These are phyloP conservation scores for Hamigera avellanea DNA, from an alignment of 495 filamentous ascomycete genomes.

Conservation along the genomic window DNA sequence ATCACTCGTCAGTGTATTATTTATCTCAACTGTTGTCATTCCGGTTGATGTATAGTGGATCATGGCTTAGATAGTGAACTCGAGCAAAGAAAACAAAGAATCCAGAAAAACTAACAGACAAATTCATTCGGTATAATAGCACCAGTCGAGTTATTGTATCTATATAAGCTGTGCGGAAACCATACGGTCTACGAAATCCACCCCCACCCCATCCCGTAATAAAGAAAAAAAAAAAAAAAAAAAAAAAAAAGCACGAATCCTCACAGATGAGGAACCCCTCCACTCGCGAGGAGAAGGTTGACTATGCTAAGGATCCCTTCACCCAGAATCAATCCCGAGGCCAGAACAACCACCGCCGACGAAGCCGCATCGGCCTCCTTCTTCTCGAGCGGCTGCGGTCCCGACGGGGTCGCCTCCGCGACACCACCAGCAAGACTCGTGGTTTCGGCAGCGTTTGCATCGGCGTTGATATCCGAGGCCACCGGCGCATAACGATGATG, in stretches of 20 bases:
- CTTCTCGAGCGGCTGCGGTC: background rate
- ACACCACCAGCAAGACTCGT: background rate
- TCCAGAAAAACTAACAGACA: no score
- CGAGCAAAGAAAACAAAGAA: no score
- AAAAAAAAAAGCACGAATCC: slow-evolving; percentile 1
- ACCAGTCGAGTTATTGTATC: no score
- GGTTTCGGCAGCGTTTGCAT: slow-evolving; percentile 5
- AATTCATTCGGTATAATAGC: no score
- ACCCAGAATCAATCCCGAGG: slow-evolving; percentile 77
- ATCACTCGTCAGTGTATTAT: no score
- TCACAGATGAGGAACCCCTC: slow-evolving; percentile 64
- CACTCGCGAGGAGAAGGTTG: slow-evolving; percentile 74
- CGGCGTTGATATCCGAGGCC: slow-evolving; percentile 39
- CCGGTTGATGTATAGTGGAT: slow-evolving; percentile 1
- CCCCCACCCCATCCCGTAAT: no score
- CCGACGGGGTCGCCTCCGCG: slow-evolving; percentile 12
- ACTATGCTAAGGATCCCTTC: slow-evolving; percentile 92
- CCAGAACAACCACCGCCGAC: slow-evolving; percentile 50
- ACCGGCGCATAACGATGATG: slow-evolving; percentile 29
- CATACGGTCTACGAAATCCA: no score
- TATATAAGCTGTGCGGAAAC: no score
- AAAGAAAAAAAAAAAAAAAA: no score
- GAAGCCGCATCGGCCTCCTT: slow-evolving; percentile 31
- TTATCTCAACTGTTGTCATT: background rate
- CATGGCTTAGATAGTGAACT: background rate